Conservation (phyloP, 768 basidiomycete genomes). For the Trametes cubensis region DNA sequence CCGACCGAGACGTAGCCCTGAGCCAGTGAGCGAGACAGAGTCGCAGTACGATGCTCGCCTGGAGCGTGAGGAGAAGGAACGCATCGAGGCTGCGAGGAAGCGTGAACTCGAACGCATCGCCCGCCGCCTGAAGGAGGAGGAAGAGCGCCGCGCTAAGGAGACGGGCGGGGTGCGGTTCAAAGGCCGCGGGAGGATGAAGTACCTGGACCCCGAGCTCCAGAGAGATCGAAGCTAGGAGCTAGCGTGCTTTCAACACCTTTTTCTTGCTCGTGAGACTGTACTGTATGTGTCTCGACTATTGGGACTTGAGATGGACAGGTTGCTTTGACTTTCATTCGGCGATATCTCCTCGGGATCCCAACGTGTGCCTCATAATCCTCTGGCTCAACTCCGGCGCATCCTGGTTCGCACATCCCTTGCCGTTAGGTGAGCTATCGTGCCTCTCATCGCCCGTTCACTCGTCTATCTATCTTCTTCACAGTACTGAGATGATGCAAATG, state of each 20-base stretch:
- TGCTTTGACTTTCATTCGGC: too few relatives aligned
- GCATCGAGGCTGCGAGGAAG: conserved; percentile 49
- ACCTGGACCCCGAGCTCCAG: conserved; percentile 57
- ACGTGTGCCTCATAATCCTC: too few relatives aligned
- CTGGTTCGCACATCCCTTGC: too few relatives aligned
- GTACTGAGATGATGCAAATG: too few relatives aligned
- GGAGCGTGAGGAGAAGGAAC: conserved; percentile 67
- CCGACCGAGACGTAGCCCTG: conserved; percentile 12
- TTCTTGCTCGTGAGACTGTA: too few relatives aligned
- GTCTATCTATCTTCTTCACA: too few relatives aligned
- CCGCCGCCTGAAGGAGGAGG: conserved; percentile 39
- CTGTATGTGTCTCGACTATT: too few relatives aligned
- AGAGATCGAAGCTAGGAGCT: conserved; percentile 20
- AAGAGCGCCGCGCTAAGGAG: conserved; percentile 33
- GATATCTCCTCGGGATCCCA: too few relatives aligned
- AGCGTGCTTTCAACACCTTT: not conserved
- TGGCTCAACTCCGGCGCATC: too few relatives aligned
- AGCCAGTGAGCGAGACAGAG: conserved; percentile 54
- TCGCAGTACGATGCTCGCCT: conserved; percentile 73
- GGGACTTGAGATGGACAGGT: too few relatives aligned
- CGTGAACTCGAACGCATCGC: conserved; percentile 54
- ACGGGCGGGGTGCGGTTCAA: conserved; percentile 63
- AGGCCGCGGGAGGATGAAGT: conserved; percentile 73
- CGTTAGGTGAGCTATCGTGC: too few relatives aligned
- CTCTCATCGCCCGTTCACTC: too few relatives aligned